Base-by-base conservation (phyloP, 2,329 filamentous ascomycete species). In the Colletotrichum horii region DNA sequence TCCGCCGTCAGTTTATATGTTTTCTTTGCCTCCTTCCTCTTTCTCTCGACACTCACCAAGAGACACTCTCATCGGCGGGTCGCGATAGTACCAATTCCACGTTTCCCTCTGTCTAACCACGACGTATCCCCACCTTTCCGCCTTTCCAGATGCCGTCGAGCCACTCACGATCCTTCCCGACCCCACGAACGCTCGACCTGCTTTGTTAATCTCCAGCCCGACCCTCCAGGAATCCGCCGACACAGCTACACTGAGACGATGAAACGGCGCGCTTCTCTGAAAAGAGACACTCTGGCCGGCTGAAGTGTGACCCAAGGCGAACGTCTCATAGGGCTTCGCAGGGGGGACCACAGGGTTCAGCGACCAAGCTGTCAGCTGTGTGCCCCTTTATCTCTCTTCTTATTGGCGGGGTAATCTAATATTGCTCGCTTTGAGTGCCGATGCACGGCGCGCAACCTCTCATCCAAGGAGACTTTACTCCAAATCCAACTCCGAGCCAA, bases 141-240 rank as follows among this genome's bases (percentile, higher is more conserved):
- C 36, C 48, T 66, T 30, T 36, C 58, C 30, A 26, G 36, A 15
- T 11, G 55, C 61, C 61, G 30, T 61, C 32, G 55, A 67, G 43
- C 73, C 70, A 75, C 56, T 73, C 70, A 75, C 34, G 69, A 72
- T 34, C 28, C 43, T 66, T 61, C 52, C 24, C 74, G 60, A 75
- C 71, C 71, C 71, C 74, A 76, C 66, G 71, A 76, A 70, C 64
- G 26, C 26, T 66, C 52, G 26, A 71, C 71, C 65, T 66, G 56
- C 36, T 66, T 19, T 69, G 38, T 76, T 71, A 70, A 70, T 70
- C 60, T 70, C 61, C 74, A 70, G 52, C n/a, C 52, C 66, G 70
- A 66, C 71, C 74, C 66, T 66, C 71, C 71, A 76, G 48, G 71
- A 76, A 66, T 65, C 66, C 71, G 66, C 66, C 66, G n/a, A 43